Base-by-base conservation (phyloP, 331 rosid species). In the Rosa hybrid region DNA sequence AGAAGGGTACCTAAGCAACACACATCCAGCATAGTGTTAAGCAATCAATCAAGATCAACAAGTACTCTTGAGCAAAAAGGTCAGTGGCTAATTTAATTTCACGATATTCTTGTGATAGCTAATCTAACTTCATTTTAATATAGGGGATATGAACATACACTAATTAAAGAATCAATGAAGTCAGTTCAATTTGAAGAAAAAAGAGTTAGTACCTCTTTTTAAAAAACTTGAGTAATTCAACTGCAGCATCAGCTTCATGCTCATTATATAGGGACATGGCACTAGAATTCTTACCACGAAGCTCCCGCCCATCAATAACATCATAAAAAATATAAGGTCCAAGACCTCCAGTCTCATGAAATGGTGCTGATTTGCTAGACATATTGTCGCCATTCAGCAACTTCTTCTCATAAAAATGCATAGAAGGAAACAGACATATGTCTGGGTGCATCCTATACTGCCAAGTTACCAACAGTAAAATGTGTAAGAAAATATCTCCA, bases 401-500 rank as follows among this genome's bases (percentile, higher is more conserved):
- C 75, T 93, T 91, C 80, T 89, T 83, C 77, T 95, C 97, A 84
- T 95, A 95, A 78, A 95, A 95, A 83, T 95, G 99, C 88, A 82
- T 50, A 60, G 99, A 93, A 74, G 99, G 99, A 84, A 95, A 93
- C 83, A 53, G 86, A 87, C 97, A 90, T 83, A 95, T 95, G 83
- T 91, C 97, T 38, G 98, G 98, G 81, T 95, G 97, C 99, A 92
- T 95, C 82, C 99, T 91, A 90, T 93, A 95, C 99, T 95, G 99
- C 85, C 79, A 67, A 67, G 46, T 67, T 38, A 34, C 2, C 71
- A 85, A 75, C 75, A 74, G 65, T 63, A 78, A 41, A 85, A 77
- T 41, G 45, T 63, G 76, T 68, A 23, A 46, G 80, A 72, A 38
- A 78, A 76, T 6, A 80, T 74, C 62, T 78, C 80, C 56, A 76